Percentiles rank a stretch among this genome's conserved stretches.
These are phyloP conservation scores for Elongisporangium prolatum DNA, from an alignment of 352 stramenopile genomes.

Conservation along the genomic window DNA sequence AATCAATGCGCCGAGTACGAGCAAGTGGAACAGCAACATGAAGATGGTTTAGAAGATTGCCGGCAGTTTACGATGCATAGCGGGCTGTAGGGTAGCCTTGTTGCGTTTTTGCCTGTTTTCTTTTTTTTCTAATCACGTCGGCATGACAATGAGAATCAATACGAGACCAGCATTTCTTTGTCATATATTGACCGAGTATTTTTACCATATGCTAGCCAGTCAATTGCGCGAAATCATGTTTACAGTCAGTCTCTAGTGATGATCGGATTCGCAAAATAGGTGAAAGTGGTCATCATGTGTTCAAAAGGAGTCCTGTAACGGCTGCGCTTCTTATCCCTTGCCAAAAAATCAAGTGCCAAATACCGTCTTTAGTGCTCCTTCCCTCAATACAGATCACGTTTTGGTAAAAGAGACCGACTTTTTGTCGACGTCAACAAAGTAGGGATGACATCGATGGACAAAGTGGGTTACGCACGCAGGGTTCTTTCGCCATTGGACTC, in stretches of 20 bases:
- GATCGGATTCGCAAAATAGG: not conserved
- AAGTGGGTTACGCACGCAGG: not conserved
- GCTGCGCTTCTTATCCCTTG: not conserved
- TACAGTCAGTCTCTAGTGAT: not conserved
- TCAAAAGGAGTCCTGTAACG: not conserved
- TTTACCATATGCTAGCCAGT: not conserved
- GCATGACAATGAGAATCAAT: not conserved
- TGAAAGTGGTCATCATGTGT: not conserved
- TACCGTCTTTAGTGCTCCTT: not conserved
- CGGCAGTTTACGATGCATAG: not conserved
- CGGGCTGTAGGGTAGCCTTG: not conserved
- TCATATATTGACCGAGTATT: too few species aligned
- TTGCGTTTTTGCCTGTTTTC: not conserved
- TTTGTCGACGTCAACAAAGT: not conserved
- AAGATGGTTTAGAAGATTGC: constrained; percentile 5
- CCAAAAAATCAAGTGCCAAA: not conserved
- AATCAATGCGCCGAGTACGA: not conserved
- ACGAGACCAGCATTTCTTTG: not conserved
- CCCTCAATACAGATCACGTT: not conserved
- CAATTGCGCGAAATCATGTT: not conserved
- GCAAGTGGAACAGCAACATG: constrained; percentile 8
- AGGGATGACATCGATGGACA: not conserved
- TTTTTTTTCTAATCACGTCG: not conserved
- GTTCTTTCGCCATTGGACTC: not conserved
- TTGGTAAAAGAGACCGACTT: not conserved